Conservation (phyloP, 2,329 filamentous ascomycete species). For the Verticillium tricorpus region DNA sequence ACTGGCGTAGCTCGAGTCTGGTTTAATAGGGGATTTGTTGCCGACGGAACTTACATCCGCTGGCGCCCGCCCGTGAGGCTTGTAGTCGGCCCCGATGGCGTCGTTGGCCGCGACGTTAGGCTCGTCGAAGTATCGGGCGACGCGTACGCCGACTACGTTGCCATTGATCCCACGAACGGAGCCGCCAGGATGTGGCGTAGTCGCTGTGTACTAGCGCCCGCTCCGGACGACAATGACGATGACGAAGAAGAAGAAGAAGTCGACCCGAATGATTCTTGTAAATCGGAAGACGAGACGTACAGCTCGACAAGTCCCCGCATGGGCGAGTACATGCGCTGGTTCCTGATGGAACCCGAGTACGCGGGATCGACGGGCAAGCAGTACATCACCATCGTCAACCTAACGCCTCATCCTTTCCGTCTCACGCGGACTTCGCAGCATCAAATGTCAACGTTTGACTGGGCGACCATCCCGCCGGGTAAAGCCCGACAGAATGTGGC, state of each 20-base stretch:
- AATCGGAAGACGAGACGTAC: background rate
- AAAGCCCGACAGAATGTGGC: slow-evolving; percentile 23
- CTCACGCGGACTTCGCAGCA: slow-evolving; percentile 22
- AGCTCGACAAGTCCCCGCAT: background rate
- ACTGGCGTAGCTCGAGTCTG: too few species aligned
- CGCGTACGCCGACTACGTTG: background rate
- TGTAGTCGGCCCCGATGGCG: background rate
- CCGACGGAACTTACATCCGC: background rate
- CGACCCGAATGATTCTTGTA: background rate
- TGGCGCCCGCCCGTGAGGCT: background rate
- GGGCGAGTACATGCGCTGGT: slow-evolving; percentile 6
- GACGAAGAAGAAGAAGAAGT: background rate
- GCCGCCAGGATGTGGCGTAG: background rate
- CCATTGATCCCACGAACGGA: background rate
- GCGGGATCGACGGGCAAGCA: slow-evolving; percentile 7
- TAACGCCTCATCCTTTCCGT: slow-evolving; percentile 25
- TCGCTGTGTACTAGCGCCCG: background rate
- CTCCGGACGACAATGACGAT: background rate
- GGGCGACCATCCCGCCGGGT: slow-evolving; percentile 26
- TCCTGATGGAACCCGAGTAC: slow-evolving; percentile 2
- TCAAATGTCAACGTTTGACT: slow-evolving; percentile 26
- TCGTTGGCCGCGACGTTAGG: background rate
- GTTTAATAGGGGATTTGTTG: too few species aligned
- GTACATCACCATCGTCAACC: slow-evolving; percentile 28
- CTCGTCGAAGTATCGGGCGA: background rate